Evolutionary conservation across 2,329 filamentous ascomycete genomes (phyloP), one percentile per base, ranked within the genome.

Genomic region (Penicillium hesseltinei): DNA sequence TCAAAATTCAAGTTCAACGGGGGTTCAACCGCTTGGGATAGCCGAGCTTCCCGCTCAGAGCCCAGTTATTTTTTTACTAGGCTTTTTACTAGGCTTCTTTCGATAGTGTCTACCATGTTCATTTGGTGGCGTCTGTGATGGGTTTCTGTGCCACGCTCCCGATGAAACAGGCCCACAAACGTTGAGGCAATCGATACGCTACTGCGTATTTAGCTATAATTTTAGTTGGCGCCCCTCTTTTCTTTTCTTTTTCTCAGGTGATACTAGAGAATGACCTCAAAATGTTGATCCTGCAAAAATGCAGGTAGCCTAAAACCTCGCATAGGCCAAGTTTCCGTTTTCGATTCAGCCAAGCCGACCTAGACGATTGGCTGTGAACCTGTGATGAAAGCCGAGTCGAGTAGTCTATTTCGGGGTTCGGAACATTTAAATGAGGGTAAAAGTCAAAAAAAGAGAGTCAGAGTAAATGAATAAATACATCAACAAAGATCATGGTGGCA

Each of bases 31-130:
- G 55, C 54, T 58, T 54, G 43, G 40, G 45, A 63, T 64, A 63
- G 62, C 64, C 64, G 64, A 66, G 59, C 57, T 60, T 66, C 59
- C 64, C 64, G 63, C 62, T 55, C 59, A 46, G 35, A 47, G 46
- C 25, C 25, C 53, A 10, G 17, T 43, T 44, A 15, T 19, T 11
- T 38, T 39, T 39, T 39, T 10, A 39, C n/a, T 11, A 39, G 36
- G n/a, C n/a, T 11, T 11, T 43, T 13, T 25, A 29, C 35, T 48
- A 31, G 43, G 10, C 48, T 39, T 8, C 17, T 49, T 44, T 42
- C 38, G 2, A 9, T 5, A 25, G 44, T 45, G 33, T 58, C 50
- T 29, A 56, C 57, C 54, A 59, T 48, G 40, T 27, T 29, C 9
- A 39, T 38, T 57, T 60, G 43, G 61, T 64, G 63, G 57, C 63